Conservation (phyloP, 176 grass and related monocot species). For the Juncus effusus region DNA sequence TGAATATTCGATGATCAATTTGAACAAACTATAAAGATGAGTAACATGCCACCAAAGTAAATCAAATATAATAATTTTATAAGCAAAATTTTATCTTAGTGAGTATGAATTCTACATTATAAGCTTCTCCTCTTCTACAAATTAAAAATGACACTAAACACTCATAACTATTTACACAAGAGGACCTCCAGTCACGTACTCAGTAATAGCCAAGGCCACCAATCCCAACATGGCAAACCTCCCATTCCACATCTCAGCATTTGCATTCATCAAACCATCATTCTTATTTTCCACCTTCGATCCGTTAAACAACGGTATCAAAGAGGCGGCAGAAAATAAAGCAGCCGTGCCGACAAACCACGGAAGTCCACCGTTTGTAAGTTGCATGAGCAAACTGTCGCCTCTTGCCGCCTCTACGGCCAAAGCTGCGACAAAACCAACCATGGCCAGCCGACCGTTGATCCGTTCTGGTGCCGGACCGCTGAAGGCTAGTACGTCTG, state of each 20-base stretch:
- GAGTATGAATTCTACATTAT: neutral
- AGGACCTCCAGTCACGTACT: constrained; percentile 59
- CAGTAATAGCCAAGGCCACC: constrained; percentile 58
- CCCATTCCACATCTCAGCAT: constrained; percentile 79
- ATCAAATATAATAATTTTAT: too few relatives aligned
- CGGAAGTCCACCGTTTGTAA: constrained; percentile 13
- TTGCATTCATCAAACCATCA: constrained; percentile 32
- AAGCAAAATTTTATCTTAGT: neutral
- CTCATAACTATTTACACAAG: constrained; percentile 25
- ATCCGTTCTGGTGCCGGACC: constrained; percentile 31
- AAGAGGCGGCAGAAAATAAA: constrained; percentile 51
- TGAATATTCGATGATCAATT: too few relatives aligned
- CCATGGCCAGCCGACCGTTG: constrained; percentile 17
- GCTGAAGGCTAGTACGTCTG: constrained; percentile 27
- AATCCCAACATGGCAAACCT: constrained; percentile 67
- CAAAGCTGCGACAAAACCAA: constrained; percentile 3
- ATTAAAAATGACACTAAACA: neutral
- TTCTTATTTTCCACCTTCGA: constrained; percentile 36
- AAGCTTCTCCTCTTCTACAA: neutral
- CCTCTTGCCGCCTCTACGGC: neutral
- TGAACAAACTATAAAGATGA: too few relatives aligned
- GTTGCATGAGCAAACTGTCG: neutral
- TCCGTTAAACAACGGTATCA: constrained; percentile 61
- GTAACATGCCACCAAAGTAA: too few relatives aligned
- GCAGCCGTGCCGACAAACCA: constrained; percentile 38